Conservation (phyloP, 768 basidiomycete species). For the Calvatia gigantea region DNA sequence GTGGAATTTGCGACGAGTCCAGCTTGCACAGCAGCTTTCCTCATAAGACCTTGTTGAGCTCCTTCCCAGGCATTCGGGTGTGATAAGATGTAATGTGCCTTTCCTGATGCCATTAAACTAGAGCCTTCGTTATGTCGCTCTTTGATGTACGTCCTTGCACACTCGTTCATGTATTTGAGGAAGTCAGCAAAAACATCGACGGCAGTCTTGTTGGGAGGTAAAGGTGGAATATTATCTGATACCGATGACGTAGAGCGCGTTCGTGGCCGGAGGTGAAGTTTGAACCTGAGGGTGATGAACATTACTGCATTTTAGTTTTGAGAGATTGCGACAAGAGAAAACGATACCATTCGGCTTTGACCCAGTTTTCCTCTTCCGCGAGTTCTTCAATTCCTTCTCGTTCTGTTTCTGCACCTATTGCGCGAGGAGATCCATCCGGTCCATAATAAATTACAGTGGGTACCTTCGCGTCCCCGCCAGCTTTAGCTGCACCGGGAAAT, state of each 20-base stretch:
- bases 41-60: constrained; percentile 48
- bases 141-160: constrained; percentile 41
- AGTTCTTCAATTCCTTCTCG: constrained; percentile 11
- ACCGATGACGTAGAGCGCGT: constrained; percentile 10
- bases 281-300: constrained; percentile 16
- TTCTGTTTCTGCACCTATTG: constrained; percentile 12
- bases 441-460: constrained; percentile 35
- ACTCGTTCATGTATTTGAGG: constrained; percentile 41
- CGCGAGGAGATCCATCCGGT: not conserved
- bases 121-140: constrained; percentile 41
- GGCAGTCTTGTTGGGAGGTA: constrained; percentile 38
- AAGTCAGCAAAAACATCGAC: constrained; percentile 45
- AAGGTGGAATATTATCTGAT: constrained; percentile 26
- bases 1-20: constrained; percentile 43
- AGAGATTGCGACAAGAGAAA: not conserved
- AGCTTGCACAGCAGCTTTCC: constrained; percentile 45
- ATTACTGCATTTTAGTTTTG: not conserved
- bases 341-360: constrained; percentile 12
- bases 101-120: constrained; percentile 37
- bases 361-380: constrained; percentile 12
- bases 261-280: constrained; percentile 28
- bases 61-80: constrained; percentile 67
- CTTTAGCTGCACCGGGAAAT: constrained; percentile 21
- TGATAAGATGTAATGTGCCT: constrained; percentile 45
- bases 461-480: constrained; percentile 29